Base-by-base conservation (phyloP, 1,284 basidiomycete species). In the Ceratobasidium theobromae region DNA sequence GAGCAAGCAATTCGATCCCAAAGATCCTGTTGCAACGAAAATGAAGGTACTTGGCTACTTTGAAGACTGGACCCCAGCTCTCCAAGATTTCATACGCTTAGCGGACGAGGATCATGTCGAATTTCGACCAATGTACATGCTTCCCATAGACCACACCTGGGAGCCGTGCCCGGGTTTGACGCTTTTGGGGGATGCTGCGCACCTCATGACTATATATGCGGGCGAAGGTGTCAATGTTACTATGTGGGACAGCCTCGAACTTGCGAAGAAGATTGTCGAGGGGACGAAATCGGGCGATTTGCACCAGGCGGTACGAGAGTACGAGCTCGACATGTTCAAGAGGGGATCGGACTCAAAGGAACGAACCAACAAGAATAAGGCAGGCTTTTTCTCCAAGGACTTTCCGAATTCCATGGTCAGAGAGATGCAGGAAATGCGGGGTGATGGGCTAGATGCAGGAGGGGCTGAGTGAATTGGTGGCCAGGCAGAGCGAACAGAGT, bases 191-290 rank as follows among this genome's bases (percentile, higher is more conserved):
- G 81, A 82, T 68, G 80, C 81, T 4, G 80, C 80, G 6, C 81
- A 82, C 68, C 70, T 80, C 18, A 82, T 82, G 80, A 75, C 77
- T 6, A 79, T 78, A 4, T 80, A 77, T 67, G 76, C 76, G 0
- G 79, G 80, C 1, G 79, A 78, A 16, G 81, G 81, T 1, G 80
- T 78, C 14, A 82, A 82, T 62, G 73, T 73, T 14, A 74, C 73
- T 18, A 73, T 76, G 70, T 65, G 69, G 18, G 75, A 76, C 35
- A 73, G 71, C 1, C 67, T 74, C 6, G 72, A 76, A 32, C 73
- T 79, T n/a, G 75, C 57, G 28, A 49, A 51, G 33, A 30, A 46
- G 46, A 62, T 62, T 32, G 23, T 62, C 27, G 46, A n/a, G 16
- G 46, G 57, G 1, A 27, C 33, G 6, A 14, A 60, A n/a, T 51